Conservation (phyloP, 139 green algal species). For the Picochlorum sp. region DNA sequence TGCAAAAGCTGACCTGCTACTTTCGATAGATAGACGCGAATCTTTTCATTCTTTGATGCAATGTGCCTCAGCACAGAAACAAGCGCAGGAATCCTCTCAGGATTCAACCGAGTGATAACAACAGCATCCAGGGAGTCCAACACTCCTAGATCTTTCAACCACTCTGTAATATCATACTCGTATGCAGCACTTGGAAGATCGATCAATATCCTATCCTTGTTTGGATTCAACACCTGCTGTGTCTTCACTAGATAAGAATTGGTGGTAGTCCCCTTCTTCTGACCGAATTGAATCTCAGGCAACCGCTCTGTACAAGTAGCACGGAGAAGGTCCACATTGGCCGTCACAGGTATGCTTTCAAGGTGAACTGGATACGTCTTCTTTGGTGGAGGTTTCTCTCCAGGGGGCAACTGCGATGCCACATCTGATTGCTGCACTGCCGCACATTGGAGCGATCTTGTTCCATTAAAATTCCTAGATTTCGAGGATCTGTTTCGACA, state of each 20-base stretch:
- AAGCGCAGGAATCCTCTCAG: slow-evolving; percentile 67
- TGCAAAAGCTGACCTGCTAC: slow-evolving; percentile 52
- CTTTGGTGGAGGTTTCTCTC: slow-evolving; percentile 1
- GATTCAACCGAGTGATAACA: slow-evolving; percentile 78
- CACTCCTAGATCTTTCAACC: not conserved
- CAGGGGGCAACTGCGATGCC: too few relatives aligned
- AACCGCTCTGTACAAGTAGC: slow-evolving; percentile 24
- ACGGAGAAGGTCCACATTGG: slow-evolving; percentile 27
- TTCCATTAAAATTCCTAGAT: too few relatives aligned
- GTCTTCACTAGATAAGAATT: slow-evolving; percentile 80
- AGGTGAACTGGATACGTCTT: not conserved
- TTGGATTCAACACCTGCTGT: not conserved
- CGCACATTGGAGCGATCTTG: too few relatives aligned
- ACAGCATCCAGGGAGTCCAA: slow-evolving; percentile 47
- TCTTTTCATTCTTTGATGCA: slow-evolving; percentile 1
- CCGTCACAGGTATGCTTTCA: slow-evolving; percentile 12
- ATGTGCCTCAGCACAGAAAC: slow-evolving; percentile 45
- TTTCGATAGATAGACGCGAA: slow-evolving; percentile 68
- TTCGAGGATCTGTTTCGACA: too few relatives aligned
- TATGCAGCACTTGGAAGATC: slow-evolving; percentile 76
- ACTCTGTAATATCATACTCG: slow-evolving; percentile 47
- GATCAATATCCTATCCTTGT: slow-evolving; percentile 40
- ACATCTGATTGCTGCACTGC: too few relatives aligned
- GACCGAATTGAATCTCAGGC: slow-evolving; percentile 58
- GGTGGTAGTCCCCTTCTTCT: slow-evolving; percentile 75